A percentile compares a stretch with the other conserved stretches of the same genome.
These are phyloP conservation scores for Yarrowia sp. DNA, from an alignment of 805 yeast genomes.

Conservation along the genomic window DNA sequence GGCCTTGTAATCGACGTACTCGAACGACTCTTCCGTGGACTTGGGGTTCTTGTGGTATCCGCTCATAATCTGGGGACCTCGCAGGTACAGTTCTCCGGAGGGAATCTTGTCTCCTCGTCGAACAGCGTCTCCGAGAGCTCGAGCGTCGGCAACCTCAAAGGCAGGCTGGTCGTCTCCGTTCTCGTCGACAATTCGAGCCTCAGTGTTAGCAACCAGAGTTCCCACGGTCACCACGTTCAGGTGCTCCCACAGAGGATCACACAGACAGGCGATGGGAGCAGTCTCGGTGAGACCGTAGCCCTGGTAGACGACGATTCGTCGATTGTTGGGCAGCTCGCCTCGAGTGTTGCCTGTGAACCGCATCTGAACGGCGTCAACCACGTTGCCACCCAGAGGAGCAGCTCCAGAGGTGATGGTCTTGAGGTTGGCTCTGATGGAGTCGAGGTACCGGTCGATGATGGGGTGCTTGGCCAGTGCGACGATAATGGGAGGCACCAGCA, in stretches of 20 bases:
- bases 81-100: constrained; percentile 59
- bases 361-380: constrained; percentile 27
- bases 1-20: constrained; percentile 59
- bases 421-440: constrained; percentile 54
- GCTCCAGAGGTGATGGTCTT: constrained; percentile 56
- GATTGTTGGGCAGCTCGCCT: constrained; percentile 8
- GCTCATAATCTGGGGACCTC: constrained; percentile 63
- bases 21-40: constrained; percentile 57
- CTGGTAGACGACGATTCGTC: constrained; percentile 41
- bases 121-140: constrained; percentile 28
- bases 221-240: constrained; percentile 28
- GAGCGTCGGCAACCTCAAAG: constrained; percentile 18
- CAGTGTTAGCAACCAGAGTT: constrained; percentile 22
- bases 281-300: constrained; percentile 41
- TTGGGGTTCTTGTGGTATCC: constrained; percentile 59
- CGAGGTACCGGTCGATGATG: constrained; percentile 53
- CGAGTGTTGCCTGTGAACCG: constrained; percentile 40
- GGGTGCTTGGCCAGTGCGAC: constrained; percentile 57
- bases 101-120: constrained; percentile 38
- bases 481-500: constrained; percentile 55
- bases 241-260: constrained; percentile 18
- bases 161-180: constrained; percentile 38
- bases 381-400: constrained; percentile 52
- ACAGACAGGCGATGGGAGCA: constrained; percentile 40
- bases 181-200: constrained; percentile 36